Evolutionary conservation across 345 rosid genomes (phyloP).

Genomic region (Nephelium lappaceum): DNA sequence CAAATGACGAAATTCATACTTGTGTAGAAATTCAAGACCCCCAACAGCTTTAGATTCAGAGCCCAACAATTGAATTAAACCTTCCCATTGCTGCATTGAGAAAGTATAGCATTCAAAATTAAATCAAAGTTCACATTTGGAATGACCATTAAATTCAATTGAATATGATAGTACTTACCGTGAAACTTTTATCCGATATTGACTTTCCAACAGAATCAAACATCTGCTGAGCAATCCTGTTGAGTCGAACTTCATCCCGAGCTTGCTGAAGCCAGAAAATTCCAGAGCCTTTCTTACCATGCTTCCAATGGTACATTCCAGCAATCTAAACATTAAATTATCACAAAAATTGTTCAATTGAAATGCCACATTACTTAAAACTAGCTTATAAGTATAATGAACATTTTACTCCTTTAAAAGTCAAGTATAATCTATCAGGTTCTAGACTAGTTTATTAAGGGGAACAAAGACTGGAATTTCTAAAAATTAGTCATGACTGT

Average conservation of each 20-base stretch:
- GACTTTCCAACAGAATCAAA: slow-evolving; percentile 94
- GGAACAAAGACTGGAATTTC: background rate
- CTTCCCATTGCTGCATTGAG: slow-evolving; percentile 92
- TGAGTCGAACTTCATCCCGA: slow-evolving; percentile 65
- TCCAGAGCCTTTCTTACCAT: slow-evolving; percentile 87
- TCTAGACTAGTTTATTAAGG: slow-evolving; percentile 6
- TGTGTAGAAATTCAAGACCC: slow-evolving; percentile 91
- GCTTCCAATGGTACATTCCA: slow-evolving; percentile 95
- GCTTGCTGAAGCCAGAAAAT: slow-evolving; percentile 97
- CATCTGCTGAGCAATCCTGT: slow-evolving; percentile 81
- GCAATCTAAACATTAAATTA: slow-evolving; percentile 56
- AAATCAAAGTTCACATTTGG: too few relatives aligned
- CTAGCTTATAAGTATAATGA: background rate
- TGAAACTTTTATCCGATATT: slow-evolving; percentile 84
- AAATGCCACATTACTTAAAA: background rate
- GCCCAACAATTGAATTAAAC: slow-evolving; percentile 80
- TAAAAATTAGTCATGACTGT: background rate
- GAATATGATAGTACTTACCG: slow-evolving; percentile 44
- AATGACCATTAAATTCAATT: slow-evolving; percentile 5
- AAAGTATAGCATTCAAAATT: slow-evolving; percentile 7
- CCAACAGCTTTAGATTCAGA: slow-evolving; percentile 79
- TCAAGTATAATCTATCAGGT: background rate
- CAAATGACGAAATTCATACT: slow-evolving; percentile 44
- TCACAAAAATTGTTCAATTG: background rate
- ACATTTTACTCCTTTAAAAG: background rate